A percentile compares a stretch with the other conserved stretches of the same genome.
phyloP scores from a whole-genome alignment of 23 red algal genomes.

The Agarophyton chilense region DNA sequence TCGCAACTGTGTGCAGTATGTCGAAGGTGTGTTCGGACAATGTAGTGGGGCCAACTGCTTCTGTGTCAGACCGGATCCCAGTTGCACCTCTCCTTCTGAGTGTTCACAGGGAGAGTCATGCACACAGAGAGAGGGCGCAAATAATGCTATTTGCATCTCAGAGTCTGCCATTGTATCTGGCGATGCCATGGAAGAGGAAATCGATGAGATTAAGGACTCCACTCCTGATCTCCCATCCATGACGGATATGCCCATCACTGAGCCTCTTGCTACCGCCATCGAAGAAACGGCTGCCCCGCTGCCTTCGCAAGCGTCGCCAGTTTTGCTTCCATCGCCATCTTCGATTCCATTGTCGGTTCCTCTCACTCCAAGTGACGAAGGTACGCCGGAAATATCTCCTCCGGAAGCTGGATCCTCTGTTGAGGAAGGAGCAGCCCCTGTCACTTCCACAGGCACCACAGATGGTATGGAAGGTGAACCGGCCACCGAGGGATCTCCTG shows the following conservation, averaged over 20 bases:
- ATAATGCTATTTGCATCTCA: constrained; percentile 19
- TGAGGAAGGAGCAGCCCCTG: no score
- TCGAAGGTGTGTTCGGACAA: neutral
- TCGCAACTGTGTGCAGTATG: constrained; percentile 25
- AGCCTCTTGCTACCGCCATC: neutral
- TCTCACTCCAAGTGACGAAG: neutral
- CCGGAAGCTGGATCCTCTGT: neutral
- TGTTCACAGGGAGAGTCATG: constrained; percentile 16
- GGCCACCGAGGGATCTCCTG: no score
- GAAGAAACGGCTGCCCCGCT: neutral
- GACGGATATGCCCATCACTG: neutral
- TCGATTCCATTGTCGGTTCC: neutral
- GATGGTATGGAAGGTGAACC: no score
- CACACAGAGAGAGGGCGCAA: constrained; percentile 9
- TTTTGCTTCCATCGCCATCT: no score
- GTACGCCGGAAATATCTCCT: neutral
- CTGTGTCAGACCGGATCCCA: neutral
- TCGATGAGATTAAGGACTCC: neutral
- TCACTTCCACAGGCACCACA: neutral
- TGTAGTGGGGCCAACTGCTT: constrained; percentile 1
- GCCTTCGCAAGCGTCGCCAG: no score
- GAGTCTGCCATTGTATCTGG: neutral
- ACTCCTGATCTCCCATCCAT: neutral
- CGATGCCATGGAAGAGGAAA: neutral
- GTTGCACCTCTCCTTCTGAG: constrained; percentile 1